phyloP scores from a whole-genome alignment of 2,329 filamentous ascomycete genomes.

The Aspergillus amoenus region DNA sequence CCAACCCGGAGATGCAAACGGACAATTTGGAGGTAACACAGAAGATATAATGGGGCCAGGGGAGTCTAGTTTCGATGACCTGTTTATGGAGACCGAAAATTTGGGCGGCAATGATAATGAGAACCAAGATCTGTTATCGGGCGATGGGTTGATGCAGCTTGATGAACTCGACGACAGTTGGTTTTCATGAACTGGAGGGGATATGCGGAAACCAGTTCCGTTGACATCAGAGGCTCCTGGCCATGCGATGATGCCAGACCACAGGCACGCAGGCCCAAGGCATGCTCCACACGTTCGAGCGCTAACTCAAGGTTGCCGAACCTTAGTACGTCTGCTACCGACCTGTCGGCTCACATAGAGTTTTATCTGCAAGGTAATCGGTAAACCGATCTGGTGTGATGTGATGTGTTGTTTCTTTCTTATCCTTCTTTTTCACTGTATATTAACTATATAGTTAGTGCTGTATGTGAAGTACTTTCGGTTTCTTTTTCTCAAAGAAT shows the following conservation, averaged over 20 bases:
- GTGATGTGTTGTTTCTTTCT: background rate
- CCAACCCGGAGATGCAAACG: conserved; percentile 18
- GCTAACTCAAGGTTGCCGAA: background rate
- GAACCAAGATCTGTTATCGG: conserved; percentile 36
- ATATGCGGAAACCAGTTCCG: background rate
- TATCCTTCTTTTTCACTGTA: background rate
- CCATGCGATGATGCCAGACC: background rate
- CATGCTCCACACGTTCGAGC: conserved; percentile 1
- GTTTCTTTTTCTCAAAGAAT: background rate
- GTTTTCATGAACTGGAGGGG: conserved; percentile 30
- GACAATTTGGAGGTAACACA: conserved; percentile 21
- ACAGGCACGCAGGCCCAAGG: background rate
- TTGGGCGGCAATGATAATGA: conserved; percentile 32
- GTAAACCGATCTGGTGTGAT: background rate
- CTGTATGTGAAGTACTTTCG: background rate
- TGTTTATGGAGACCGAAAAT: conserved; percentile 44
- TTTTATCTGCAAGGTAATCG: background rate
- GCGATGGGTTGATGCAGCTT: conserved; percentile 38
- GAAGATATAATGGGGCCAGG: conserved; percentile 40
- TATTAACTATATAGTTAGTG: background rate
- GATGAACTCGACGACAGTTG: conserved; percentile 43
- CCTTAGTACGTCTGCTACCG: background rate
- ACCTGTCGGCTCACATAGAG: background rate
- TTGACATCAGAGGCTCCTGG: background rate
- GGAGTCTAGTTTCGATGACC: conserved; percentile 47